Base-by-base conservation (phyloP, 2,329 filamentous ascomycete species). In the Ophiostoma sp. region DNA sequence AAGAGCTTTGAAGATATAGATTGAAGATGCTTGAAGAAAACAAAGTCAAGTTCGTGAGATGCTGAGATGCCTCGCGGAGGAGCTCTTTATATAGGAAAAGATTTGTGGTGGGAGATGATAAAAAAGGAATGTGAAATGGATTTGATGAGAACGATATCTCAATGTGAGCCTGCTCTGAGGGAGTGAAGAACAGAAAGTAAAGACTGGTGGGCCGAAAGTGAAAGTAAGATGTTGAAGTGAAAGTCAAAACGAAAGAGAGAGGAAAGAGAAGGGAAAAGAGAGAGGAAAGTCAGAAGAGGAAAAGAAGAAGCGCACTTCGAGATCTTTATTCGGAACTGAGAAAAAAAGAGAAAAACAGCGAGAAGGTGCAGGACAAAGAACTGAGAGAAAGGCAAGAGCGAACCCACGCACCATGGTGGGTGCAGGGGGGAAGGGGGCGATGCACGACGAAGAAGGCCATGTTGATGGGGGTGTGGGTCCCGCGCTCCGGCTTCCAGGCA, bases 141-240 rank as follows among this genome's bases (percentile, higher is more conserved):
- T 50, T 25, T 48, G 50, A 15, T n/a, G 52, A 70, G 69, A 70
- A 39, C 3, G 69, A 45, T 69, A 31, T 52, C 31, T 48, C n/a
- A 66, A 42, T 19, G 42, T 48, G 74, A 75, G 74, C 74, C 74
- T 75, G 75, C 75, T 75, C 73, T 74, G 74, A 78, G 76, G 71
- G 77, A 79, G 78, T 76, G 78, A 76, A 76, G 66, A 74, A 74
- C 48, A 68, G 61, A 74, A 73, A 52, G 48, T 63, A 69, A 55
- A 36, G 45, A 55, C 45, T 22, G 17, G 33, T 36, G 73, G 9
- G 68, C 15, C 19, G 57, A 70, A 22, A 12, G 70, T 31, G 55
- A 52, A 61, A 66, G 36, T 45, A 66, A 55, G 36, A 3, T 19
- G 61, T 45, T 28, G 61, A 66, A 2, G 12, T 45, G 36, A 66